phyloP scores from a whole-genome alignment of 257 asterid species.

The Salvia splendens region DNA sequence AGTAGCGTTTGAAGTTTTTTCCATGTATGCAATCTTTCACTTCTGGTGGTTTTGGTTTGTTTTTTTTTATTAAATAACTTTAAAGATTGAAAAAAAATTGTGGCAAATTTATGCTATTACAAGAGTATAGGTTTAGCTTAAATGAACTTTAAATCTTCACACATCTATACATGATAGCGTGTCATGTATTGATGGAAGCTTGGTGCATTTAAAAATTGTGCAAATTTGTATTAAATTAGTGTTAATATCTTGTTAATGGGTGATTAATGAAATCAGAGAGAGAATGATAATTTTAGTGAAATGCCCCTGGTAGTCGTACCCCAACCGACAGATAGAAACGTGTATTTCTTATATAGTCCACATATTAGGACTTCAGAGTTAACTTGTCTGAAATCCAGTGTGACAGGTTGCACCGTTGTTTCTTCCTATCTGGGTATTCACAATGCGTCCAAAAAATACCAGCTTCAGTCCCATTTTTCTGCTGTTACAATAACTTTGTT shows the following conservation, averaged over 20 bases:
- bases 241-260: too few relatives aligned
- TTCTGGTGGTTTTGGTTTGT: neutral
- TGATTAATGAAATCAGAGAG: neutral
- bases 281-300: neutral
- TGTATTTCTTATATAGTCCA: neutral
- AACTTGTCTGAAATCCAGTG: neutral
- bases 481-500: too few relatives aligned
- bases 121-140: too few relatives aligned
- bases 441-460: too few relatives aligned
- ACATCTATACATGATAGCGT: neutral
- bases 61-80: neutral
- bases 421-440: neutral
- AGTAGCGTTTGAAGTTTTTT: neutral
- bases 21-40: neutral
- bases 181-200: neutral
- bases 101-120: too few relatives aligned
- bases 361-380: neutral
- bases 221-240: neutral
- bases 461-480: too few relatives aligned
- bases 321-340: constrained; percentile 22
- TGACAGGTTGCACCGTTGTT: constrained; percentile 2
- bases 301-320: constrained; percentile 6
- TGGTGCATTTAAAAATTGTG: neutral
- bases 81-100: too few relatives aligned
- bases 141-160: too few relatives aligned